Percentiles rank a stretch among this genome's conserved stretches.
Evolutionary conservation across 2,329 filamentous ascomycete species (phyloP).

Genomic region (Tolypocladium ophioglossoides): DNA sequence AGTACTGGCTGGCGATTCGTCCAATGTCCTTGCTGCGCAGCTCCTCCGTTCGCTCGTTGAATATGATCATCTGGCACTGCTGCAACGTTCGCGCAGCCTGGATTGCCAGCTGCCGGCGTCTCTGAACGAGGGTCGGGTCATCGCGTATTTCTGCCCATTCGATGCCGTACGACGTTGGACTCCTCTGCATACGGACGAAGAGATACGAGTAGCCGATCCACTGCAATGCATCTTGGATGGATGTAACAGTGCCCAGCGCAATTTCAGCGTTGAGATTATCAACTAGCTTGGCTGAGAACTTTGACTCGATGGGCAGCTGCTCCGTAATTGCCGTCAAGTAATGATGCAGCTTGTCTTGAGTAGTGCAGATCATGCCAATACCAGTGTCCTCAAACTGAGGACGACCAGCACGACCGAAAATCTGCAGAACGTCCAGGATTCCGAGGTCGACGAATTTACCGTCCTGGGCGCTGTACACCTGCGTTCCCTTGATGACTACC

Average conservation of each 20-base stretch:
- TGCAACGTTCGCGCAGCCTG: conserved; percentile 81
- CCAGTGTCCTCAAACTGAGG: conserved; percentile 96
- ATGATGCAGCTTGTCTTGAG: conserved; percentile 83
- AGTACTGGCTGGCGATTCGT: conserved; percentile 93
- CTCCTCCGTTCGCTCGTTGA: conserved; percentile 89
- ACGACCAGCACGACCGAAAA: conserved; percentile 94
- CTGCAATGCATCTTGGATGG: conserved; percentile 83
- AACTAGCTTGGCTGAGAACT: conserved; percentile 84
- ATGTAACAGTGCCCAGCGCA: conserved; percentile 86
- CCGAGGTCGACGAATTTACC: conserved; percentile 95
- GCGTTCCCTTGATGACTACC: conserved; percentile 95
- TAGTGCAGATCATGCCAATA: conserved; percentile 97
- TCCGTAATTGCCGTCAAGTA: conserved; percentile 90
- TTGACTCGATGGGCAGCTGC: conserved; percentile 95
- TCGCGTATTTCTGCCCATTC: conserved; percentile 86
- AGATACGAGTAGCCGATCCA: conserved; percentile 98
- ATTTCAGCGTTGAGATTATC: conserved; percentile 97
- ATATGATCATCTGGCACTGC: conserved; percentile 97
- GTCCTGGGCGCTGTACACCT: conserved; percentile 91
- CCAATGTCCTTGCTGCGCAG: conserved; percentile 91
- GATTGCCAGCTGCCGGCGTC: conserved; percentile 75
- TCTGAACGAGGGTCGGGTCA: conserved; percentile 77
- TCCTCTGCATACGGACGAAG: conserved; percentile 91
- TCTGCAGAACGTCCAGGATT: conserved; percentile 93
- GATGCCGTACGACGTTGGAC: conserved; percentile 86